These are phyloP conservation scores for Alternaria panax DNA, from an alignment of 2,329 filamentous ascomycete species.

Conservation along the genomic window DNA sequence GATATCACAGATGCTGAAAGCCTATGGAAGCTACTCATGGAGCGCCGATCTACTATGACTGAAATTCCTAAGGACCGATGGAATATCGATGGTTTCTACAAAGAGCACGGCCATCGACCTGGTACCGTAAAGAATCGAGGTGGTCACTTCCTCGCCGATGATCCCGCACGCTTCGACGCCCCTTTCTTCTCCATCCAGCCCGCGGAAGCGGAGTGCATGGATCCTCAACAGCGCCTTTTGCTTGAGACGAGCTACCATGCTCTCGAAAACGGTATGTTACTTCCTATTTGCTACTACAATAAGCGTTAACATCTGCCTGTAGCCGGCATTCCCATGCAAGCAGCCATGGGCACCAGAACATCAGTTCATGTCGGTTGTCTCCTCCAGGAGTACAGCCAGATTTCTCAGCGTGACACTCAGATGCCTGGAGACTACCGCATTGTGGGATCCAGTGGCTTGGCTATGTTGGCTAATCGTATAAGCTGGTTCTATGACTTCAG, in stretches of 20 bases:
- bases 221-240: conserved; percentile 36
- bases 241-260: conserved; percentile 40
- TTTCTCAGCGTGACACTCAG: conserved; percentile 15
- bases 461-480: conserved; percentile 27
- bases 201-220: conserved; percentile 31
- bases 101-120: conserved; percentile 15
- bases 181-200: conserved; percentile 31
- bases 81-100: conserved; percentile 29
- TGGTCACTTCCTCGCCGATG: conserved; percentile 30
- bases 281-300: not conserved
- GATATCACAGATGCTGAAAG: conserved; percentile 19
- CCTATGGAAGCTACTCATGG: conserved; percentile 33
- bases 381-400: conserved; percentile 20
- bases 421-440: conserved; percentile 21
- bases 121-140: conserved; percentile 19
- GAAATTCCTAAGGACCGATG: conserved; percentile 25
- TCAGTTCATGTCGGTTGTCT: conserved; percentile 28
- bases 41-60: conserved; percentile 22
- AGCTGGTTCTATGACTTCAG: conserved; percentile 38
- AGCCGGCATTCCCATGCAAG: conserved; percentile 27
- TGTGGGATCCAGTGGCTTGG: conserved; percentile 12
- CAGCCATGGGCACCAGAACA: conserved; percentile 24
- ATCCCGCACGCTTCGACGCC: conserved; percentile 31
- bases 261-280: conserved; percentile 32
- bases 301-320: not conserved